Conservation (phyloP, 345 rosid genomes). For the Pistacia integerrima region DNA sequence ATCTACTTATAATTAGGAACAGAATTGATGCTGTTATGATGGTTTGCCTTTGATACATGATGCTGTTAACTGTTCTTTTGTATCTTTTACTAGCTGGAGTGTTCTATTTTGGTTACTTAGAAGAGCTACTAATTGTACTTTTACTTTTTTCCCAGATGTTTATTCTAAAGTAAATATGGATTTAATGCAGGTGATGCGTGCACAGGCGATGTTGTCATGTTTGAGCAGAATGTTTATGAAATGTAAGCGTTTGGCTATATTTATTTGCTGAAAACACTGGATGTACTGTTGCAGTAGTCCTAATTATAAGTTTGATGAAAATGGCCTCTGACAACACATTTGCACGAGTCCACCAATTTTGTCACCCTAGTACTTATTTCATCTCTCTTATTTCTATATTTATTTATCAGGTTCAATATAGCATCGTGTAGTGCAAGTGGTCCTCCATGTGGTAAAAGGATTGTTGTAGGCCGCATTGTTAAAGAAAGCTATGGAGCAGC, state of each 20-base stretch:
- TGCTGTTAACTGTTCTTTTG: background rate
- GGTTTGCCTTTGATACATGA: background rate
- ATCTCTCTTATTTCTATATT: background rate
- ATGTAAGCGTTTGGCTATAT: constrained; percentile 33
- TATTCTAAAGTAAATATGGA: constrained; percentile 2
- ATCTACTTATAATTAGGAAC: too few relatives aligned
- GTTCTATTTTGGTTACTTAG: too few relatives aligned
- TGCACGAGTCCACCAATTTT: background rate
- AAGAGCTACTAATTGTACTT: background rate
- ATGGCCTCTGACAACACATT: background rate
- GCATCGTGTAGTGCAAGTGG: constrained; percentile 55
- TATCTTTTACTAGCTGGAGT: too few relatives aligned
- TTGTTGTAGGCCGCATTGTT: constrained; percentile 55
- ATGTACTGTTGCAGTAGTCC: background rate
- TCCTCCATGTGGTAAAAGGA: constrained; percentile 56
- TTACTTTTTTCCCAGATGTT: background rate
- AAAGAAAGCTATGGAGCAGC: constrained; percentile 71
- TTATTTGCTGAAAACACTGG: background rate
- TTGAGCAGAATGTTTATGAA: constrained; percentile 66
- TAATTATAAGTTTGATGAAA: background rate
- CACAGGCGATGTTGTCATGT: constrained; percentile 60
- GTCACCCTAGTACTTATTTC: background rate
- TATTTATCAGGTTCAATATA: constrained; percentile 43
- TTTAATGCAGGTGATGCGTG: constrained; percentile 64
- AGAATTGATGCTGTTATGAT: too few relatives aligned